A percentile compares a stretch with the other conserved stretches of the same genome.
Conservation (phyloP, 306 rosid species). For the Cucumis melo region DNA sequence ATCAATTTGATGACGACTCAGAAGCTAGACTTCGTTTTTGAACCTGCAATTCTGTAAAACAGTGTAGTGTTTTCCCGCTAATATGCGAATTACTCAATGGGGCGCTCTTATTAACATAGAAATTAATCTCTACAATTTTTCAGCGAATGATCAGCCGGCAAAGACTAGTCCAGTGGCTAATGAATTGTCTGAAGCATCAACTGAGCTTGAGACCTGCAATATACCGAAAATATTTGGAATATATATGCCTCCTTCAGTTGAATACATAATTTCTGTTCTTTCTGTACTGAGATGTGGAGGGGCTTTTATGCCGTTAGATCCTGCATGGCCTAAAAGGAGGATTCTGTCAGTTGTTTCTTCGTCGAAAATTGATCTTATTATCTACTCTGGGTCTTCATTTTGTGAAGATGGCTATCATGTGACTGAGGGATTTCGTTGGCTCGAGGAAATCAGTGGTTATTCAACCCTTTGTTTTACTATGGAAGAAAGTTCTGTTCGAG, state of each 20-base stretch:
- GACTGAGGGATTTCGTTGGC: slow-evolving; percentile 40
- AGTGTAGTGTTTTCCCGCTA: background rate
- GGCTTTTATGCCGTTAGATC: slow-evolving; percentile 83
- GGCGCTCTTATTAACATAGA: background rate
- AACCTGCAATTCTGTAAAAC: background rate
- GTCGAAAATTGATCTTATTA: slow-evolving; percentile 39
- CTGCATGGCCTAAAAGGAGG: slow-evolving; percentile 64
- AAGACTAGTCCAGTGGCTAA: background rate
- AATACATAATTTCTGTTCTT: slow-evolving; percentile 63
- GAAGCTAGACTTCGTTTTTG: background rate
- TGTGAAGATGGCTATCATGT: slow-evolving; percentile 21
- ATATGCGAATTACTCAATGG: background rate
- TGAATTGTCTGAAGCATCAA: slow-evolving; percentile 11
- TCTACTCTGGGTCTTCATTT: slow-evolving; percentile 31
- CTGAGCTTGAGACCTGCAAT: slow-evolving; percentile 14
- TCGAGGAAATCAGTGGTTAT: slow-evolving; percentile 16
- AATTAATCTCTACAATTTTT: slow-evolving; percentile 3
- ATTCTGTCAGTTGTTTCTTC: slow-evolving; percentile 38
- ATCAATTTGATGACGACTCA: background rate
- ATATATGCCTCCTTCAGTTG: slow-evolving; percentile 64
- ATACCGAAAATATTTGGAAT: slow-evolving; percentile 61
- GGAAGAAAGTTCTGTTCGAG: slow-evolving; percentile 22
- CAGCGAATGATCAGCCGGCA: slow-evolving; percentile 17
- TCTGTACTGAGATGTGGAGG: slow-evolving; percentile 58
- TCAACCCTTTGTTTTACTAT: slow-evolving; percentile 38